Base-by-base conservation (phyloP, 2,329 filamentous ascomycete genomes). In the Paecilomyces formosus region DNA sequence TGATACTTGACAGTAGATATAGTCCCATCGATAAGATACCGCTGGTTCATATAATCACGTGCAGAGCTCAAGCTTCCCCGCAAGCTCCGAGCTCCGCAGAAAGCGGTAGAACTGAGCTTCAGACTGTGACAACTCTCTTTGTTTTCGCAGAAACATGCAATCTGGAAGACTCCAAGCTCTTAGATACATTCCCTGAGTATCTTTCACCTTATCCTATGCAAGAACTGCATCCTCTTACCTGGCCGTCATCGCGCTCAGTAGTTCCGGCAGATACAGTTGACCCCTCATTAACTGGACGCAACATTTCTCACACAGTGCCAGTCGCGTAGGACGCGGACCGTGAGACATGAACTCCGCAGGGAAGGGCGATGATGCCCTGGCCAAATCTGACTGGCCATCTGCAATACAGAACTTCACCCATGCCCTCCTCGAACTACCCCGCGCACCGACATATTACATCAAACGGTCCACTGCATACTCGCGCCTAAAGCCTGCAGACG, bases 401-500 rank as follows among this genome's bases (percentile, higher is more conserved):
- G 92, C 90, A 52, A 83, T 96, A 64, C 72, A 78, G 35, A 82
- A 86, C 65, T 88, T 88, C 62, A 88, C 88, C 7, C 74, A 78
- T 45, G 90, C 90, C 6, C 78, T 96, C 26, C 66, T 73, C 33
- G 76, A 84, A 61, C 80, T 80, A 12, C 85, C 87, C 0, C 79
- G 78, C 45, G 90, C 89, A 2, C 88, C 90, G 1, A 76, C 83
- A 54, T 97, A 94, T 84, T 88, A 93, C 62, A 84, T 94, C 62
- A 86, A 88, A 64, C 90, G 93, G 21, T 89, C 91, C 3, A 91
- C 87, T 50, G 90, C 90, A 45, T 87, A 92, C 70, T 82, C 90
- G 55, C 84, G 89, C 60, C 79, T 82, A 2, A 79, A 78, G 39
- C 76, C 81, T 51, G 68, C 77, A 22, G 74, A 85, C 60, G 75